Conservation (phyloP, 2,329 filamentous ascomycete genomes). For the Colletotrichum navitas region DNA sequence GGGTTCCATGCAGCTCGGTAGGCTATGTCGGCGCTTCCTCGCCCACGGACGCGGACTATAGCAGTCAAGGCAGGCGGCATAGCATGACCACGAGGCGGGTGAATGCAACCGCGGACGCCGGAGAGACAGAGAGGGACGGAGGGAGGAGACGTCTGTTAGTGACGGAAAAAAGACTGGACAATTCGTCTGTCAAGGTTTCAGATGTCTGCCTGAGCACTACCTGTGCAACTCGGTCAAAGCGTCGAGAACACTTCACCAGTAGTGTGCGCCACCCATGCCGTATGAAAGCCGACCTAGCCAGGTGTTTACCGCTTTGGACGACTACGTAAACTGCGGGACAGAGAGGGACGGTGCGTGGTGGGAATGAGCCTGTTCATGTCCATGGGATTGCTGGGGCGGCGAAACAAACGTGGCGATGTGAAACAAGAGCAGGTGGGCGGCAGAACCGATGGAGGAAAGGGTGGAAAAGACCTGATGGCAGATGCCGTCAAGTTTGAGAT, state of each 20-base stretch:
- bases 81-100: constrained; percentile 28
- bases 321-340: constrained; percentile 10
- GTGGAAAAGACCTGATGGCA: constrained; percentile 32
- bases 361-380: constrained; percentile 28
- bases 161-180: constrained; percentile 35
- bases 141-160: constrained; percentile 25
- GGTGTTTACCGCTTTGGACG: constrained; percentile 38
- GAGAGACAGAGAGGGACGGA: neutral
- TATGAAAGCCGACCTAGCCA: constrained; percentile 32
- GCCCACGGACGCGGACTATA: constrained; percentile 29
- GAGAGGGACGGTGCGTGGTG: constrained; percentile 34
- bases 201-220: constrained; percentile 32
- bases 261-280: constrained; percentile 27
- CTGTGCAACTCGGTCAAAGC: constrained; percentile 36
- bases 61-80: constrained; percentile 37
- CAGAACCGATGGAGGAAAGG: constrained; percentile 26
- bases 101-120: constrained; percentile 18
- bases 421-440: constrained; percentile 40
- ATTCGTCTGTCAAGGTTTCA: constrained; percentile 44
- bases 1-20: constrained; percentile 39
- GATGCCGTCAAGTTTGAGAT: constrained; percentile 40
- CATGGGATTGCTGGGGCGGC: constrained; percentile 25
- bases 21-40: constrained; percentile 42
- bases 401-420: constrained; percentile 41
- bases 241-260: constrained; percentile 28